Evolutionary conservation across 2,329 filamentous ascomycete genomes (phyloP), one percentile per base, ranked within the genome.

Genomic region (Pseudonectria buxi): DNA sequence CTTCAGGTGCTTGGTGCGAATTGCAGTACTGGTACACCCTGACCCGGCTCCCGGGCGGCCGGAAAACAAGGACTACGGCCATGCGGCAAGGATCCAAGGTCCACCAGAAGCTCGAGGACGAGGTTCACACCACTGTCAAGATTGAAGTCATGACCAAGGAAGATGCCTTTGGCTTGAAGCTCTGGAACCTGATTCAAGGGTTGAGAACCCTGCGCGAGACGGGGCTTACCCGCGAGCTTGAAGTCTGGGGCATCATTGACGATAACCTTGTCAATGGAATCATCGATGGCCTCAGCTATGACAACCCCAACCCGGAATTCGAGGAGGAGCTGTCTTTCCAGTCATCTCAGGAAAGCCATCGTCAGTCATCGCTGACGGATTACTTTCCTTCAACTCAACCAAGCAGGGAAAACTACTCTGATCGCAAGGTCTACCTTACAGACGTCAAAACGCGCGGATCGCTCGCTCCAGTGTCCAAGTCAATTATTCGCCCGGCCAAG

Each of bases 1-100:
- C 89, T 1, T 83, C 86, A 1, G 89, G 89, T 3, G 82, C 89
- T 7, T 98, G 92, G 92, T 98, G 92, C 58, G 90, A 98, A 61
- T 61, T 96, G 40, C 89, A 96, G 58, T 94, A 95, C 53, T 88
- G 80, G 69, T 95, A 94, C 62, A 86, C 79, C 0, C 71, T 98
- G 36, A 85, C 81, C 3, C 80, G 77, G 36, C 77, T 76, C 4
- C 74, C 72, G 0, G 67, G 82, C 53, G 92, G 90, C 1, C 76
- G 76, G 38, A 89, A 84, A 56, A 82, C 75, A 35, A 71, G 71
- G 24, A 96, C 89, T 1, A 61, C 74, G 3, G 87, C 86, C 1
- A 98, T 98, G 92, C 82, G 80, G 55, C 73, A 78, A 35, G 92
- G 92, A 0, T 81, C 78, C 26, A 78, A 72, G 26, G 76, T 96